These are phyloP conservation scores for Ormosia semicastrata DNA, from an alignment of 306 rosid species.

Conservation along the genomic window DNA sequence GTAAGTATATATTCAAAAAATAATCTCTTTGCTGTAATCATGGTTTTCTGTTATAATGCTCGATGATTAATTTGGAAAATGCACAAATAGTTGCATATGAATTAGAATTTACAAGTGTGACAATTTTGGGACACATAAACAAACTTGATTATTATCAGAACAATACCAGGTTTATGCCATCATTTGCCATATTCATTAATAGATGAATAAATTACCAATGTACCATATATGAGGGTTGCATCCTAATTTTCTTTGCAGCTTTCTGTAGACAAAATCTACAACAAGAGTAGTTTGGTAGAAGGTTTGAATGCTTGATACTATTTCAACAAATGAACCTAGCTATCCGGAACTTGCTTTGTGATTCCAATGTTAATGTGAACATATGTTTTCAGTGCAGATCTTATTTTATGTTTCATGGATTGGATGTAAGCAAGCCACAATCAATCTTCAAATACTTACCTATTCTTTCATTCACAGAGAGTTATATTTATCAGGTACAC, in stretches of 20 bases:
- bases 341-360: slow-evolving; percentile 4
- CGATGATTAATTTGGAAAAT: slow-evolving; percentile 11
- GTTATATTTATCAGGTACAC: slow-evolving; percentile 87
- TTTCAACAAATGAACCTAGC: slow-evolving; percentile 3
- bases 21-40: slow-evolving; percentile 1
- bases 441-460: slow-evolving; percentile 73
- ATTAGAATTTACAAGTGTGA: background rate
- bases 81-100: background rate
- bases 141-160: background rate
- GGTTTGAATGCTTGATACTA: background rate
- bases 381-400: slow-evolving; percentile 80
- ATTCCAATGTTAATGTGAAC: slow-evolving; percentile 11
- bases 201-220: background rate
- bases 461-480: slow-evolving; percentile 81
- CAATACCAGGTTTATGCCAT: background rate
- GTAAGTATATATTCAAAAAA: slow-evolving; percentile 47
- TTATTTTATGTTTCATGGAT: slow-evolving; percentile 90
- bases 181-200: background rate
- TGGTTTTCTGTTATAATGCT: background rate
- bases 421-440: slow-evolving; percentile 71
- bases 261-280: background rate
- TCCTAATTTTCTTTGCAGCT: background rate
- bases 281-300: background rate
- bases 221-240: background rate
- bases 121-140: background rate